Base-by-base conservation (phyloP, 2,329 filamentous ascomycete species). In the Hypoxylon sp. region DNA sequence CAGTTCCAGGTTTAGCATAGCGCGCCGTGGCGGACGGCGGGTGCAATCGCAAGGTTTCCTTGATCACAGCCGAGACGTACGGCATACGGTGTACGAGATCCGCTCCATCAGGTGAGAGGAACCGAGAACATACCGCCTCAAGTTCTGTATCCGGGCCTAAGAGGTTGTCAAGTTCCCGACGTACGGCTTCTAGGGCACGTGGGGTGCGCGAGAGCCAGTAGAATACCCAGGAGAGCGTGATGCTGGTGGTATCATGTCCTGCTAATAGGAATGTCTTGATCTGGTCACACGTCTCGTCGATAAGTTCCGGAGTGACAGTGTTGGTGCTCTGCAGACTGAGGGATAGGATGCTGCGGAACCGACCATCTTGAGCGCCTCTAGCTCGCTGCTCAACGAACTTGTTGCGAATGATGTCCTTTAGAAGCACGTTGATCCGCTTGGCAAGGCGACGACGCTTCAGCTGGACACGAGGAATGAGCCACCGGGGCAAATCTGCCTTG, bases 161-260 rank as follows among this genome's bases (percentile, higher is more conserved):
- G 1, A 65, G 10, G 4, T 48, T 24, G 27, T 67, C 49, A 1
- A 65, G 46, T 23, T 65, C 64, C 4, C n/a, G 33, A 8, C 56
- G 54, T 2, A 67, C 41, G 9, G 63, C 58, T 29, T 52, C 38
- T 3, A 63, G 29, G 2, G 59, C 56, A 11, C 31, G 45, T 0
- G 62, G 63, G 10, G 54, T 57, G 6, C 48, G 58, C 6, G 48
- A 52, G 11, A 67, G 41, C 31, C 65, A 54, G 20, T 66, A 65
- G 18, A 65, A 46, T 2, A 46, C 35, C 60, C 62, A 67, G 4
- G 58, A 26, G 10, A 66, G 20, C 13, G 40, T 29, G 3, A 37
- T 57, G n/a, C 51, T 64, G 2, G 55, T 64, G 8, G 62, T 64
- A 26, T 67, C 60, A 20, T 66, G 64, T 4, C 64, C 64, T 7